Percentiles rank a stretch among this genome's conserved stretches.
phyloP scores from a whole-genome alignment of 345 rosid genomes.

The Trapa incisa region DNA sequence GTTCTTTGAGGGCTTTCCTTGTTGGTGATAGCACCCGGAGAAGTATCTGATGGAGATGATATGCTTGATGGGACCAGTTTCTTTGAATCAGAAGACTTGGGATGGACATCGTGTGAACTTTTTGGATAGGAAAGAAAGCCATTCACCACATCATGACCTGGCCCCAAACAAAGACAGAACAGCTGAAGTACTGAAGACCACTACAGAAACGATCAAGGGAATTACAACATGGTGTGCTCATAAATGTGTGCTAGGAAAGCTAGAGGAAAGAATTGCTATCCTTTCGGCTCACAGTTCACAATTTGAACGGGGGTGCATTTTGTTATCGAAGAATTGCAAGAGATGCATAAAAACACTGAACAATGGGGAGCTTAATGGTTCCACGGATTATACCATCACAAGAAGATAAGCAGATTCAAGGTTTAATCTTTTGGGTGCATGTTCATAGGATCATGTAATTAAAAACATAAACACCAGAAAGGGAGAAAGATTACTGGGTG shows the following conservation, averaged over 20 bases:
- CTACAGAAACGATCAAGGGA: not conserved
- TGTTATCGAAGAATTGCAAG: not conserved
- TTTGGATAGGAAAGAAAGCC: constrained; percentile 33
- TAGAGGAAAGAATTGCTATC: not conserved
- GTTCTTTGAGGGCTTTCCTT: constrained; percentile 27
- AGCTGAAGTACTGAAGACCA: constrained; percentile 4
- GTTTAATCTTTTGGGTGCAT: not conserved
- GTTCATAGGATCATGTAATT: not conserved
- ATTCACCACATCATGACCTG: constrained; percentile 43
- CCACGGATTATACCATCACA: not conserved
- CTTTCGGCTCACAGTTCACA: not conserved
- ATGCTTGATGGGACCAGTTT: constrained; percentile 41
- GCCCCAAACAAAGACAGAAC: constrained; percentile 15
- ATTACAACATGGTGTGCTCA: not conserved
- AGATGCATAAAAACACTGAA: not conserved
- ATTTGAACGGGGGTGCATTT: not conserved
- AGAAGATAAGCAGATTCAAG: not conserved
- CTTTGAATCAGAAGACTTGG: constrained; percentile 31
- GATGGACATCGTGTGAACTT: constrained; percentile 32
- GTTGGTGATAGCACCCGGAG: constrained; percentile 22
- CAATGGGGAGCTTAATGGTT: not conserved
- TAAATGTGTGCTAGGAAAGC: no score
- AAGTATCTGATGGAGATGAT: constrained; percentile 39
- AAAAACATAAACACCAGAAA: not conserved
- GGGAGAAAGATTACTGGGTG: constrained; percentile 18